phyloP scores from a whole-genome alignment of 2,329 filamentous ascomycete species.

The Talaromyces sp. region DNA sequence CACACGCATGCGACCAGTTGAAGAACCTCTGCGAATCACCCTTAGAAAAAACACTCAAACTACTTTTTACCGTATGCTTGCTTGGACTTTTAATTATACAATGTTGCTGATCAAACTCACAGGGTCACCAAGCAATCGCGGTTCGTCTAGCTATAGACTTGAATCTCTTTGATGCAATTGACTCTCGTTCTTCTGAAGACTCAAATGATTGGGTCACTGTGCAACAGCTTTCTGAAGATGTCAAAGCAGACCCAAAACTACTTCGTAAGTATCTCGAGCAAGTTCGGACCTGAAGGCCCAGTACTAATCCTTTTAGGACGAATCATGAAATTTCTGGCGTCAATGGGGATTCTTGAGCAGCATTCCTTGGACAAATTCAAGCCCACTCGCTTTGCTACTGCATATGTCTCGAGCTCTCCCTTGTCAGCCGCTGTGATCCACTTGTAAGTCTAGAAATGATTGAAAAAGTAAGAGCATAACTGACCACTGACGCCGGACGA shows the following conservation, averaged over 20 bases:
- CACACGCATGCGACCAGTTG: slow-evolving; percentile 4
- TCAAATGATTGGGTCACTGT: neutral
- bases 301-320: neutral
- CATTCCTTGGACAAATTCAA: neutral
- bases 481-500: neutral
- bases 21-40: slow-evolving; percentile 4
- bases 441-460: neutral
- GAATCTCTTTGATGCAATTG: slow-evolving; percentile 5
- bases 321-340: slow-evolving; percentile 4
- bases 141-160: slow-evolving; percentile 4
- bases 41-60: slow-evolving; percentile 5
- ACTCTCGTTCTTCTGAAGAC: neutral
- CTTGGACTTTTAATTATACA: too few species aligned
- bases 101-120: neutral
- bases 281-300: neutral
- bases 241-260: slow-evolving; percentile 2
- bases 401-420: neutral
- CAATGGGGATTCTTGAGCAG: slow-evolving; percentile 2
- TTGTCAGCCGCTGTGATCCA: neutral
- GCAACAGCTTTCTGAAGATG: neutral
- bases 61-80: slow-evolving; percentile 2
- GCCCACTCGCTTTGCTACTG: neutral
- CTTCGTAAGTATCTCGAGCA: neutral
- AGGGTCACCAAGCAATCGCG: slow-evolving; percentile 7
- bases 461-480: too few species aligned